Conservation (phyloP, 768 basidiomycete genomes). For the Russula abietina region DNA sequence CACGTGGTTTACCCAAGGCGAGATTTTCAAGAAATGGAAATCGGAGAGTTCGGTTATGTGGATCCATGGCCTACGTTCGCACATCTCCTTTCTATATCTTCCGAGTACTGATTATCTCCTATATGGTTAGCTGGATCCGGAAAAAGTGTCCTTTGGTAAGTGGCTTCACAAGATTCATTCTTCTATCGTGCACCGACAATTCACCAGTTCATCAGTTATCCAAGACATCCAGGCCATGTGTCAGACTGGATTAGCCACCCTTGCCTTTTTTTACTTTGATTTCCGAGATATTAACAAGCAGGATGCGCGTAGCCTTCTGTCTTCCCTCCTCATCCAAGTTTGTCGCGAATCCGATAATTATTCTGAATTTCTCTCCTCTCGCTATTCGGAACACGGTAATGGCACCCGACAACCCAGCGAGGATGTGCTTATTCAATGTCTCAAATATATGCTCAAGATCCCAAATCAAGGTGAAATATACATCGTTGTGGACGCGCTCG, state of each 20-base stretch:
- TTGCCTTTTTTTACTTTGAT: neutral
- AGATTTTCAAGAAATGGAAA: no score
- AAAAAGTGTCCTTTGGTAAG: neutral
- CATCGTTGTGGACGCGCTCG: no score
- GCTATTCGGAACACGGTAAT: no score
- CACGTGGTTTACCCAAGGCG: no score
- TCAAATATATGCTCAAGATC: neutral
- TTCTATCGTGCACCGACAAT: neutral
- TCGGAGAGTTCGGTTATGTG: no score
- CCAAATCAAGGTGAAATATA: neutral
- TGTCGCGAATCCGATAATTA: neutral
- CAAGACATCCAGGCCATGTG: neutral
- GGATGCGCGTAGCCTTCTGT: neutral
- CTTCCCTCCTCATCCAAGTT: no score
- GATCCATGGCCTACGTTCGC: no score
- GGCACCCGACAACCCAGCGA: no score
- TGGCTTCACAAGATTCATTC: neutral
- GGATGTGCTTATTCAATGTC: neutral
- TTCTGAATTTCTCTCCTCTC: neutral
- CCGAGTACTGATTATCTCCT: neutral
- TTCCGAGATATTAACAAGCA: neutral
- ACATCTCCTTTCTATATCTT: neutral
- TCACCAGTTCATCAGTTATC: neutral
- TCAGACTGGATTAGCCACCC: neutral
- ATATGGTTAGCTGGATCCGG: no score